Base-by-base conservation (phyloP, 768 basidiomycete genomes). In the Rhodotorula kratochvilovae region DNA sequence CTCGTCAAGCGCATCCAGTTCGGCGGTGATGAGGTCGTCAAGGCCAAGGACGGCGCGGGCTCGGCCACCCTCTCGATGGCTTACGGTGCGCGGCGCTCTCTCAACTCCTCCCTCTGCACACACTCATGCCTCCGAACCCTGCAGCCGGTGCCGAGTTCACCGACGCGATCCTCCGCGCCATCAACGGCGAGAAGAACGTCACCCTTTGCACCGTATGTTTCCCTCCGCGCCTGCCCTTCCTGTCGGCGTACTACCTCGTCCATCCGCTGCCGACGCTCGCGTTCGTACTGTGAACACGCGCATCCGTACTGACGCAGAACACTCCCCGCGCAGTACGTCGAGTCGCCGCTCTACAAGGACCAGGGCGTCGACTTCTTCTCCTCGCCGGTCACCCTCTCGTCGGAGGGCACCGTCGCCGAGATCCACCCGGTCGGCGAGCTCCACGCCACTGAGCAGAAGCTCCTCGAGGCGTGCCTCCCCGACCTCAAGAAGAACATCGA, bases 11-110 rank as follows among this genome's bases (percentile, higher is more conserved):
- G 95, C 67, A 97, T 98, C 80, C 95, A 99, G 81, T 98, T 87
- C 77, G 95, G 95, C 80, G 95, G 95, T 82, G 95, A 99, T 78
- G 94, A 97, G 83, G 94, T 97, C 73, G 95, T 98, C 79, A 89
- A 96, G 85, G 94, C 94, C 61, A 98, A 98, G 85, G 93, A 94
- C 75, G 88, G 89, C 75, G 87, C 88, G 51, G 89, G 88, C 63
- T 86, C 85, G 53, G 88, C 88, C 46, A 90, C 88, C 36, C 85
- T 90, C 68, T 88, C 87, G 64, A 90, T 90, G 89, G 87, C 88
- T 21, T 88, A 87, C 79, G 81, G 78, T 78, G 57, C 78, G 74
- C 39, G n/a, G 5, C 19, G 3, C 29, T 56, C 53, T 33, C 27
- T 33, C 25, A 29, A 48, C 33, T 17, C 51, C 11, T 50, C 60